Conservation (phyloP, 495 filamentous ascomycete genomes). For the Wilcoxina mikolae region DNA sequence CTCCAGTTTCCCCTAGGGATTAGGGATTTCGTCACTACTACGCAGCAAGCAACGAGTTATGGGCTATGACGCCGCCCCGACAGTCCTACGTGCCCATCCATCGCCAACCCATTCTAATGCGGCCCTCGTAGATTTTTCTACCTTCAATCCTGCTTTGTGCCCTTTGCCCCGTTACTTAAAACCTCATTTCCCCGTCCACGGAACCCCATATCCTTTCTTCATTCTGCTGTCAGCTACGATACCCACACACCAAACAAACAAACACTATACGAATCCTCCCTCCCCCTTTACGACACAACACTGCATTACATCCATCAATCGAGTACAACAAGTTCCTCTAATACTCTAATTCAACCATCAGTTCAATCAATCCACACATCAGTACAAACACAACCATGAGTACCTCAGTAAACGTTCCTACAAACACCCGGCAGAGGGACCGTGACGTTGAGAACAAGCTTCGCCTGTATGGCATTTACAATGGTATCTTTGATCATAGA, state of each 20-base stretch:
- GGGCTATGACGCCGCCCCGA: neutral
- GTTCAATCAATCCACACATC: slow-evolving; percentile 1
- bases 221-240: neutral
- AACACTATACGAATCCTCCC: neutral
- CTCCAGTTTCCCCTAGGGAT: neutral
- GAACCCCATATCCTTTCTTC: neutral
- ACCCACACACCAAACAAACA: neutral
- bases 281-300: slow-evolving; percentile 1
- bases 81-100: no score
- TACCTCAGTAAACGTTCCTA: slow-evolving; percentile 34
- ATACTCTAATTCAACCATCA: neutral
- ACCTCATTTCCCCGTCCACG: neutral
- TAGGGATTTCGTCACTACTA: neutral
- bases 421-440: slow-evolving; percentile 27
- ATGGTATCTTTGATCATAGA: slow-evolving; percentile 36
- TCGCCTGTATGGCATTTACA: slow-evolving; percentile 82
- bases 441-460: slow-evolving; percentile 79
- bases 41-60: neutral
- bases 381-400: slow-evolving; percentile 15
- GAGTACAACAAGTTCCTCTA: neutral
- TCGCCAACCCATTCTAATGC: no score
- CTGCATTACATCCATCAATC: neutral
- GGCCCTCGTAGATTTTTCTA: no score
- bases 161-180: neutral
- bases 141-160: neutral